phyloP scores from a whole-genome alignment of 371 early-diverging fungal species.

The Actinomortierella wolfii region DNA sequence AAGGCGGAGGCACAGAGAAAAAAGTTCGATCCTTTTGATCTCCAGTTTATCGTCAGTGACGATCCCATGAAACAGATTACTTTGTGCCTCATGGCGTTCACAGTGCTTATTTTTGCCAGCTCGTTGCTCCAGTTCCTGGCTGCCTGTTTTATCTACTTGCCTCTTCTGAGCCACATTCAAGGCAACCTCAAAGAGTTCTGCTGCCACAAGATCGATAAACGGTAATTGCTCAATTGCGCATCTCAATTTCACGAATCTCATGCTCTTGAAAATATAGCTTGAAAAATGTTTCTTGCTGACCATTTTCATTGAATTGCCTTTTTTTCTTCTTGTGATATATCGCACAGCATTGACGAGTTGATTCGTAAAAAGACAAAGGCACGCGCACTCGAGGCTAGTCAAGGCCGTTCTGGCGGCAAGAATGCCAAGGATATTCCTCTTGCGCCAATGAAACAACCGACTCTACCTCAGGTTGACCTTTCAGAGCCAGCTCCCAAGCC shows the following conservation, averaged over 20 bases:
- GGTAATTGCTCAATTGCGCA: slow-evolving; percentile 44
- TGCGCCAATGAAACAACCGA: slow-evolving; percentile 22
- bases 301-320: too few relatives aligned
- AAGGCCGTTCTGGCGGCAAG: slow-evolving; percentile 5
- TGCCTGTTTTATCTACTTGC: slow-evolving; percentile 81
- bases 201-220: slow-evolving; percentile 90
- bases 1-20: too few relatives aligned
- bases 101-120: slow-evolving; percentile 68
- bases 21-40: slow-evolving; percentile 7
- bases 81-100: slow-evolving; percentile 61
- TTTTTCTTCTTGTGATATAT: too few relatives aligned
- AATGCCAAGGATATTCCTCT: slow-evolving; percentile 14
- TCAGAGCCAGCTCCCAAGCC: slow-evolving; percentile 6
- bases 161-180: slow-evolving; percentile 76
- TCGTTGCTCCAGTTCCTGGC: slow-evolving; percentile 57
- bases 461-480: slow-evolving; percentile 28
- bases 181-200: slow-evolving; percentile 93
- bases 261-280: too few relatives aligned
- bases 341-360: slow-evolving; percentile 36
- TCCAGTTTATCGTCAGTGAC: slow-evolving; percentile 15
- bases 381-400: slow-evolving; percentile 23
- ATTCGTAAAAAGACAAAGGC: slow-evolving; percentile 35
- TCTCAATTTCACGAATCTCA: too few relatives aligned
- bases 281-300: too few relatives aligned
- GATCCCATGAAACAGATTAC: slow-evolving; percentile 34